These are phyloP conservation scores for Thalassia testudinum DNA, from an alignment of 116 monocot species.

Conservation along the genomic window DNA sequence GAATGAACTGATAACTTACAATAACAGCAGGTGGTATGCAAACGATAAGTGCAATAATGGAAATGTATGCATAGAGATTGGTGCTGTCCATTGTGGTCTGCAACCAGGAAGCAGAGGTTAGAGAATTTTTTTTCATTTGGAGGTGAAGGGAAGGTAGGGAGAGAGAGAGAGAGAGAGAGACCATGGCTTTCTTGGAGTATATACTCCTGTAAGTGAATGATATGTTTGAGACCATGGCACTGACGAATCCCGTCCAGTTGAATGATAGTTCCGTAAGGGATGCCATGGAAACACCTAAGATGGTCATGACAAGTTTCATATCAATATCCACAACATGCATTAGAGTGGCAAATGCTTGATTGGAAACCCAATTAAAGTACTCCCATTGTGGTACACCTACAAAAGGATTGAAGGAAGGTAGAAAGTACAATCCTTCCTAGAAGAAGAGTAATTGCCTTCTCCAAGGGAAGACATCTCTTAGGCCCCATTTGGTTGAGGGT, in stretches of 20 bases:
- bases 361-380: too few species aligned
- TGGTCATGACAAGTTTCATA: background rate
- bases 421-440: too few species aligned
- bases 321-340: too few species aligned
- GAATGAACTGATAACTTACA: conserved; percentile 28
- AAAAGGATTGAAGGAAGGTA: too few species aligned
- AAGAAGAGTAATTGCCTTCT: too few species aligned
- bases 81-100: conserved; percentile 98
- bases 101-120: conserved; percentile 7
- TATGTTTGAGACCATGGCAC: conserved; percentile 97
- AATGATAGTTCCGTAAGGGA: conserved; percentile 96
- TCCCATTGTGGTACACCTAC: too few species aligned
- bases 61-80: conserved; percentile 93
- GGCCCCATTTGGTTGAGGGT: too few species aligned
- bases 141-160: background rate
- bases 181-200: conserved; percentile 99
- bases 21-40: conserved; percentile 89
- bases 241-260: conserved; percentile 95
- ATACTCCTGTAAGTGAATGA: conserved; percentile 96
- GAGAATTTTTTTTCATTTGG: too few species aligned
- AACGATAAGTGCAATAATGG: conserved; percentile 81
- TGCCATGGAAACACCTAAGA: conserved; percentile 92
- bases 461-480: too few species aligned
- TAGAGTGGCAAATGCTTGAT: too few species aligned
- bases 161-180: conserved; percentile 11